Conservation (phyloP, 2,329 filamentous ascomycete species). For the Fusarium keratoplasticum region DNA sequence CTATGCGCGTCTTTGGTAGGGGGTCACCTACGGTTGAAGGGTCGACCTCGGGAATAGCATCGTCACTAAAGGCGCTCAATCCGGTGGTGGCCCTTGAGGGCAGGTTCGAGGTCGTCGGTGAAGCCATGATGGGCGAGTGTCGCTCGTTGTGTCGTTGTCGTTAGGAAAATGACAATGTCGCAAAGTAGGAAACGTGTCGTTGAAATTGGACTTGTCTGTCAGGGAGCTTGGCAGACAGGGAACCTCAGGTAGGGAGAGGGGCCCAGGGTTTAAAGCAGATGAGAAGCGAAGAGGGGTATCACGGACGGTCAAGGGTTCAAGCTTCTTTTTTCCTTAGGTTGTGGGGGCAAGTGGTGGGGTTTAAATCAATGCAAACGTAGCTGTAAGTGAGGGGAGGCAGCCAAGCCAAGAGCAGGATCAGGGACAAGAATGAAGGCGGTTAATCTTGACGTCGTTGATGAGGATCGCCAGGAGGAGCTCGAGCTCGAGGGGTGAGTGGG, state of each 20-base stretch:
- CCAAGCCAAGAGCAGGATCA: not conserved
- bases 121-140: slow-evolving; percentile 41
- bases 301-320: slow-evolving; percentile 32
- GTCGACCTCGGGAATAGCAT: slow-evolving; percentile 69
- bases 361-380: not conserved
- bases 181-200: slow-evolving; percentile 19
- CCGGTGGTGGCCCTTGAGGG: slow-evolving; percentile 62
- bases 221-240: slow-evolving; percentile 35
- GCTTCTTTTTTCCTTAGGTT: slow-evolving; percentile 23
- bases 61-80: slow-evolving; percentile 63
- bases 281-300: slow-evolving; percentile 33
- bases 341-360: slow-evolving; percentile 3
- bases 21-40: slow-evolving; percentile 64
- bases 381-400: not conserved
- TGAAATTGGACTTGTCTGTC: slow-evolving; percentile 29
- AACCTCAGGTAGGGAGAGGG: slow-evolving; percentile 8
- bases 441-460: slow-evolving; percentile 36
- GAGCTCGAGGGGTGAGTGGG: slow-evolving; percentile 7
- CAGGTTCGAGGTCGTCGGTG: slow-evolving; percentile 49
- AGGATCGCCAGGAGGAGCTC: slow-evolving; percentile 26
- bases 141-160: not conserved
- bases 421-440: not conserved
- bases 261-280: not conserved
- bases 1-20: not conserved
- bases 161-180: not conserved